A percentile compares a stretch with the other conserved stretches of the same genome.
Evolutionary conservation across 345 rosid genomes (phyloP).

Genomic region (Hirschfeldia incana): DNA sequence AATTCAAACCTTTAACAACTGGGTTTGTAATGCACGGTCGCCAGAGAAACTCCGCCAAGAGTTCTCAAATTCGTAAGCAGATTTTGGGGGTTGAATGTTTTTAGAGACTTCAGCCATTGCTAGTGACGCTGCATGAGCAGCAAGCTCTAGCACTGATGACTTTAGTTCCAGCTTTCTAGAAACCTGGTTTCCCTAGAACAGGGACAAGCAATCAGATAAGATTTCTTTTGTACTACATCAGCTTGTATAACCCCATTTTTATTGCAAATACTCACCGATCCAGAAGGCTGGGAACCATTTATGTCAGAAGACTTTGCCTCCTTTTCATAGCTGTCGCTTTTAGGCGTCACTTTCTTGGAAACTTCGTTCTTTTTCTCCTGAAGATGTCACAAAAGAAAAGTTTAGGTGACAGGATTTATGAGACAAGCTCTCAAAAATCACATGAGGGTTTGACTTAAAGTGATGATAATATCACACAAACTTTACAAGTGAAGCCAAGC

Average conservation of each 20-base stretch:
- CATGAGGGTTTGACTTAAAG: background rate
- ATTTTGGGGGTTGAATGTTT: conserved; percentile 61
- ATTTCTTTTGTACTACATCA: background rate
- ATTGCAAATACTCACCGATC: conserved; percentile 18
- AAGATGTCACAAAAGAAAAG: background rate
- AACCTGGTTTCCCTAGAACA: conserved; percentile 45
- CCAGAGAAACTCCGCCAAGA: conserved; percentile 79
- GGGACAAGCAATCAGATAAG: conserved; percentile 1
- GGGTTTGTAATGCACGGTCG: conserved; percentile 55
- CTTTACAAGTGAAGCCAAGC: background rate
- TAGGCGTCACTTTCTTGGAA: conserved; percentile 37
- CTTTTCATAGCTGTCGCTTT: conserved; percentile 37
- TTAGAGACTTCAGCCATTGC: conserved; percentile 75
- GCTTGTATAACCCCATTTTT: background rate
- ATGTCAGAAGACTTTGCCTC: conserved; percentile 28
- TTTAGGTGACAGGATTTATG: background rate
- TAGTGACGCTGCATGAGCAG: conserved; percentile 76
- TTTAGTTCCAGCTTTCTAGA: conserved; percentile 48
- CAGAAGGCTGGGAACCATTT: conserved; percentile 38
- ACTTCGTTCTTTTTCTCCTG: conserved; percentile 44
- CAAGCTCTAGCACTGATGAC: conserved; percentile 78
- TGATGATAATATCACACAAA: background rate
- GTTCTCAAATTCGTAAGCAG: conserved; percentile 88
- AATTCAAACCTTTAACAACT: conserved; percentile 68
- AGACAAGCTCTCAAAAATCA: conserved; percentile 1